A percentile compares a stretch with the other conserved stretches of the same genome.
Evolutionary conservation across 1,139 yeast species (phyloP).

Genomic region (Lodderomyces theae): DNA sequence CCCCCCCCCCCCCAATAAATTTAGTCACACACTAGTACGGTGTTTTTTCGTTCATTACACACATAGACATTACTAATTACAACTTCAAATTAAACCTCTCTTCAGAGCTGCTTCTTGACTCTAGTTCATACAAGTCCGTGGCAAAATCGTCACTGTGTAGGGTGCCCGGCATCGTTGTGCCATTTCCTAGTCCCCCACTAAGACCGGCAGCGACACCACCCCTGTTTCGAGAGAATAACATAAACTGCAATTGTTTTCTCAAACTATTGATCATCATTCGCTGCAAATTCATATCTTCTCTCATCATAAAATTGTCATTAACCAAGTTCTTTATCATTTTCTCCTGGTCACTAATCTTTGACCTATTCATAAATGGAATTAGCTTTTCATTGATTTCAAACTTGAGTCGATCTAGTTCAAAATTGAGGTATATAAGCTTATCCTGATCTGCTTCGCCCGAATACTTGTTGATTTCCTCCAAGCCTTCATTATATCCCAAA

Average conservation of each 20-base stretch:
- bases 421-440: conserved; percentile 32
- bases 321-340: conserved; percentile 37
- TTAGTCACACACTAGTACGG: no score
- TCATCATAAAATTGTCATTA: conserved; percentile 41
- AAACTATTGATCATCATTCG: conserved; percentile 45
- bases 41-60: no score
- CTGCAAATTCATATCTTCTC: conserved; percentile 50
- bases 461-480: conserved; percentile 43
- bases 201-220: conserved; percentile 7
- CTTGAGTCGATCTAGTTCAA: conserved; percentile 41
- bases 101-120: conserved; percentile 33
- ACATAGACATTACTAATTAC: no score
- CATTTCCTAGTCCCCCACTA: conserved; percentile 9
- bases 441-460: conserved; percentile 26
- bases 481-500: conserved; percentile 46
- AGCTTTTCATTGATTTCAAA: conserved; percentile 43
- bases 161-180: not conserved
- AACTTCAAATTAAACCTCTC: conserved; percentile 37
- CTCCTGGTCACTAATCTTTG: conserved; percentile 34
- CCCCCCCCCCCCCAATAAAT: no score
- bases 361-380: conserved; percentile 36
- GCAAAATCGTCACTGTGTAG: conserved; percentile 6
- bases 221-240: conserved; percentile 37
- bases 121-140: conserved; percentile 13
- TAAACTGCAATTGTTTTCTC: conserved; percentile 51